Evolutionary conservation across 2,329 filamentous ascomycete genomes (phyloP).

Genomic region (Lecanicillium sp.): DNA sequence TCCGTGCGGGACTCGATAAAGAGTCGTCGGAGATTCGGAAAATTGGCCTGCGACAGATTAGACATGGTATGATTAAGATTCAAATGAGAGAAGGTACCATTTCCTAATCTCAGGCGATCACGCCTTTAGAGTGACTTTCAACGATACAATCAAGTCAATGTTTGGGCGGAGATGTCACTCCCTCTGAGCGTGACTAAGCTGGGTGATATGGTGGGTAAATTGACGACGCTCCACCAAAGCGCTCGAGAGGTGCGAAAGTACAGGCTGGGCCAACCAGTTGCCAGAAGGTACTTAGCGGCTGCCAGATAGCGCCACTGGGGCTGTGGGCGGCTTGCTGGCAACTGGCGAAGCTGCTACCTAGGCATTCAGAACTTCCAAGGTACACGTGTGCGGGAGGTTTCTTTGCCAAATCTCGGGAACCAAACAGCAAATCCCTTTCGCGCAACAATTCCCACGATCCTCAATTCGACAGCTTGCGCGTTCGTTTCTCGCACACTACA

Average conservation of each 20-base stretch:
- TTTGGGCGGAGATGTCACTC: slow-evolving; percentile 3
- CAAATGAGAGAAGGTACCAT: background rate
- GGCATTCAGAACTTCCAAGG: slow-evolving; percentile 7
- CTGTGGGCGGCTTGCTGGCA: slow-evolving; percentile 1
- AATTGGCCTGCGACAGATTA: slow-evolving; percentile 52
- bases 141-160: background rate
- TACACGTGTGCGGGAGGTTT: slow-evolving; percentile 12
- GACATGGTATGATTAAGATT: background rate
- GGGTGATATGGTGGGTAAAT: background rate
- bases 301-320: slow-evolving; percentile 8
- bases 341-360: slow-evolving; percentile 1
- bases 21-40: slow-evolving; percentile 90
- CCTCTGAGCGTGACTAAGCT: slow-evolving; percentile 11
- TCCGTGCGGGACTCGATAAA: slow-evolving; percentile 94
- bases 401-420: background rate
- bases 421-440: background rate
- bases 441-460: background rate
- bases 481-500: background rate
- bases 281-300: slow-evolving; percentile 8
- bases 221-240: background rate
- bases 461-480: slow-evolving; percentile 1
- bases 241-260: too few species aligned
- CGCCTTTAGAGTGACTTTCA: background rate
- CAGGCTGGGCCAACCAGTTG: background rate
- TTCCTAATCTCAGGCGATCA: slow-evolving; percentile 1